Evolutionary conservation across 202 grass and related monocot genomes (phyloP), one percentile per base, ranked within the genome.

Genomic region (Schoenoplectus triqueter): DNA sequence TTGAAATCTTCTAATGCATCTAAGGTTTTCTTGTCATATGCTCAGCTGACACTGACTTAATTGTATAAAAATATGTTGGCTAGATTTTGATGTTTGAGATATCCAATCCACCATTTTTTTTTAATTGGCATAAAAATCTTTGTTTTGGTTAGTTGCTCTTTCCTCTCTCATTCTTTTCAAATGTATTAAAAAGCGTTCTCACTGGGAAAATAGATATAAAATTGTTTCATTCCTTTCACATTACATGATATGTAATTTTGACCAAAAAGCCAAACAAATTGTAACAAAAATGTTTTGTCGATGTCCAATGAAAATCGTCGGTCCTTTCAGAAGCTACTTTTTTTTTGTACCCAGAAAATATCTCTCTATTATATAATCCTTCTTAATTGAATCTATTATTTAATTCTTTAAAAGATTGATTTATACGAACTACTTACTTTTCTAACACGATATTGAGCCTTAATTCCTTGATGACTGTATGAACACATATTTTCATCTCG

Each of bases 1-100:
- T 64, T 63, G 42, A 56, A n/a, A 46, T 81, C 1, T 47, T 81
- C 66, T 66, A 5, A 18, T 60, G 4, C 63, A 81, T 81, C 4
- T 50, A 50, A 82, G 62, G 8, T 66, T 31, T 47, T 7, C 15
- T 66, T 65, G 52, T 62, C 41, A 51, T 64, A 51, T 82, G 21
- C 9, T 66, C 31, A 31, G 31, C 19, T 66, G 57, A 82, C 3
- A 50, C 66, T 78, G 54, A 60, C 74, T 59, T 44, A 4, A 21
- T 57, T 59, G 6, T 9, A 3, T 60, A 20, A 14, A 60, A 60
- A 74, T 18, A 60, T 18, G 31, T 42, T 78, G 11, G 31, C 1
- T 78, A 44, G 11, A 78, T 41, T 31, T 78, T 78, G 51, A 51
- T 49, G 15, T 40, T n/a, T 41, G 13, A 56, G 22, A 41, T 15